A percentile compares a stretch with the other conserved stretches of the same genome.
Conservation (phyloP, 345 rosid species). For the Camelina sativa region DNA sequence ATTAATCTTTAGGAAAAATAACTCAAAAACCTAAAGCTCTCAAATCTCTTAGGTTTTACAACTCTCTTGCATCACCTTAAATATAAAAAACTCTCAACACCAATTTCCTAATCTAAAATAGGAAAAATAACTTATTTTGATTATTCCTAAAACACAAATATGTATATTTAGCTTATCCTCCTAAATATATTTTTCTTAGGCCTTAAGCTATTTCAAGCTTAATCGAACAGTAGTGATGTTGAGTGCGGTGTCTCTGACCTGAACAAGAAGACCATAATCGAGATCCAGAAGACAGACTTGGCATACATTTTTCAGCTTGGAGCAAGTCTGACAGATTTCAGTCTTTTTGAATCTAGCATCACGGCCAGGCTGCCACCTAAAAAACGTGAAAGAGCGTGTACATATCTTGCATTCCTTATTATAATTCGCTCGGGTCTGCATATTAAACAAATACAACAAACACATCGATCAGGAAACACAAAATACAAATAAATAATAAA, state of each 20-base stretch:
- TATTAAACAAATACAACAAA: neutral
- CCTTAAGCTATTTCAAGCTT: too few relatives aligned
- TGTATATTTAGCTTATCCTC: too few relatives aligned
- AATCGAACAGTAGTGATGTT: slow-evolving; percentile 56
- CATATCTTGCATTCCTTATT: slow-evolving; percentile 99
- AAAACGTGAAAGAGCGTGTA: slow-evolving; percentile 89
- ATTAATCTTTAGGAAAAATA: too few relatives aligned
- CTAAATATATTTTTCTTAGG: too few relatives aligned
- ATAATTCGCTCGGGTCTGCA: slow-evolving; percentile 77
- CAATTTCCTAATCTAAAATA: too few relatives aligned
- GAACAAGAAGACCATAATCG: slow-evolving; percentile 96
- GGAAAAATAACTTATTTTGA: too few relatives aligned
- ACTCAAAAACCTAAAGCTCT: too few relatives aligned
- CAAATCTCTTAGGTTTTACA: too few relatives aligned
- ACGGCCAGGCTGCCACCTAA: slow-evolving; percentile 86
- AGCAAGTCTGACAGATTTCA: slow-evolving; percentile 92
- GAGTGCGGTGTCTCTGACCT: slow-evolving; percentile 91
- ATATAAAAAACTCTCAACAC: too few relatives aligned
- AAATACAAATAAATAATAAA: neutral
- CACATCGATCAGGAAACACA: slow-evolving; percentile 1
- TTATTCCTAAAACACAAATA: too few relatives aligned
- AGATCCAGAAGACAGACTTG: slow-evolving; percentile 98
- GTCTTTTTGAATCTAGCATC: slow-evolving; percentile 89
- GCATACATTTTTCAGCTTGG: slow-evolving; percentile 91
- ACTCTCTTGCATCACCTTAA: too few relatives aligned